These are phyloP conservation scores for Lathyrus sativus DNA, from an alignment of 306 rosid genomes.

Conservation along the genomic window DNA sequence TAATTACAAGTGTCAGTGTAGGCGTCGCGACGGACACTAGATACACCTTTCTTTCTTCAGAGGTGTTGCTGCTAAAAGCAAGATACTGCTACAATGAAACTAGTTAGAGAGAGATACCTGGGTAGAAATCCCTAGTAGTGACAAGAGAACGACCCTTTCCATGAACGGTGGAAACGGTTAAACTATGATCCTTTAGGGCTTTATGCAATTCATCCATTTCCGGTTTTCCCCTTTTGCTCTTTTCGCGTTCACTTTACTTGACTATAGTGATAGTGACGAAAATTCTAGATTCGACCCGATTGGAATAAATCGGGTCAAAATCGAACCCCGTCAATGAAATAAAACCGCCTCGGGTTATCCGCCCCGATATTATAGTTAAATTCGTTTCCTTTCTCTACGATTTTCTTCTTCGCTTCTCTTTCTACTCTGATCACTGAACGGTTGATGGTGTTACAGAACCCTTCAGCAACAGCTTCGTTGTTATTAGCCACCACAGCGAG, in stretches of 20 bases:
- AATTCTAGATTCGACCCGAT: not conserved
- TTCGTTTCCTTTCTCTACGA: not conserved
- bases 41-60: too few species aligned
- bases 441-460: conserved; percentile 41
- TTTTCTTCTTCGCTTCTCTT: not conserved
- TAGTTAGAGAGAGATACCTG: conserved; percentile 47
- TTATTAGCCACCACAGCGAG: conserved; percentile 22
- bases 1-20: too few species aligned
- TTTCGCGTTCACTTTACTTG: not conserved
- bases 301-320: not conserved
- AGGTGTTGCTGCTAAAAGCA: too few species aligned
- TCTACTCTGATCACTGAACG: not conserved
- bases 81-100: not conserved
- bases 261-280: too few species aligned
- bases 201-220: conserved; percentile 58
- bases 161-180: conserved; percentile 53
- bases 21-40: too few species aligned
- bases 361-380: not conserved
- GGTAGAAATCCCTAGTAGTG: conserved; percentile 58
- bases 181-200: conserved; percentile 38
- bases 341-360: not conserved
- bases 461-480: conserved; percentile 22
- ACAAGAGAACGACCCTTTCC: conserved; percentile 80
- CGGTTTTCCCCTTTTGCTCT: not conserved
- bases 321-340: not conserved